Evolutionary conservation across 345 rosid genomes (phyloP), one percentile per base, ranked within the genome.

Genomic region (Pelargonium nanum): DNA sequence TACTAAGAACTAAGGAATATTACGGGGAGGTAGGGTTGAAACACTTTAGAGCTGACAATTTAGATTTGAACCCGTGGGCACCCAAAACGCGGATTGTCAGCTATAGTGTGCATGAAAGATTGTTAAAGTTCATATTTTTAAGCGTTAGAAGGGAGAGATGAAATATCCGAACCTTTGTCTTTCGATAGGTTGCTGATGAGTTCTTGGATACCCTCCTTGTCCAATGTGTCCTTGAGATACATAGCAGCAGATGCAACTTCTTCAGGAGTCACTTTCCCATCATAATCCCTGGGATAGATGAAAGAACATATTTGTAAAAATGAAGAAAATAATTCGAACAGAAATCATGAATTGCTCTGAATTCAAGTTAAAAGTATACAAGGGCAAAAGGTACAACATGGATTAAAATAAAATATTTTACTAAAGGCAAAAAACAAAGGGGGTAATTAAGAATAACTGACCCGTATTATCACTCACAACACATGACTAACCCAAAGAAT

Each of bases 241-340:
- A 74, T 77, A 1, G 96, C 94, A 24, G 97, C 97, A 24, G 87
- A 74, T 53, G 96, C 96, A 53, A 94, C 99, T 73, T 94, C 97
- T 63, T 93, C 97, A 25, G 90, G 85, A 71, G 87, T 82, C 70
- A 90, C 95, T 74, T 94, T 94, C 26, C 97, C 97, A 60, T 89
- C 96, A 58, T 83, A 85, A 72, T 94, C 99, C 76, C 94, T 93
- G 87, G 53, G 40, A 70, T 40, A 40, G 15, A 30, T 30, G 40
- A 30, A 6, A 30, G 6, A 12, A 30, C 10, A 30, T 30, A 30
- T 30, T 30, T 1, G 0, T 1, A 30, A 30, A 1, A 30, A 40
- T 0, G n/a, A n/a, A n/a, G n/a, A n/a, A n/a, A n/a, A n/a, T n/a
- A n/a, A 40, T 40, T 40, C 12, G 9, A 15, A 40, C 48, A 40